Evolutionary conservation across 352 stramenopile species (phyloP).

Genomic region (Phytophthora uliginosa): DNA sequence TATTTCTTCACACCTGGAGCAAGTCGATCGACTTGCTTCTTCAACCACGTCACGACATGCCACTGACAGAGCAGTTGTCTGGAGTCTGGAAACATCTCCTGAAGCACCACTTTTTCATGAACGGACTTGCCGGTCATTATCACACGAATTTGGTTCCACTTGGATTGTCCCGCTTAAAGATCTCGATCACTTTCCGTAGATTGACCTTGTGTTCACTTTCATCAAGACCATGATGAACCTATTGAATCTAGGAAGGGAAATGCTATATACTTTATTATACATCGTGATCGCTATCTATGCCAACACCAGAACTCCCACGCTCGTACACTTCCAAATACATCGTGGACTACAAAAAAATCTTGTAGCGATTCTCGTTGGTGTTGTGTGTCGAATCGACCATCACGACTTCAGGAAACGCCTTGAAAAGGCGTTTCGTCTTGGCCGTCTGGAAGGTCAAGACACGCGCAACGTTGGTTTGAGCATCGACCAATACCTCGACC

Average conservation of each 20-base stretch:
- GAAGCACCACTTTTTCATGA: background rate
- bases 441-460: constrained; percentile 17
- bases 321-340: constrained; percentile 22
- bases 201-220: background rate
- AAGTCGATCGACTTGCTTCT: background rate
- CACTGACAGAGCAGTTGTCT: constrained; percentile 16
- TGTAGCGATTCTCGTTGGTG: constrained; percentile 22
- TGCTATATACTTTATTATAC: background rate
- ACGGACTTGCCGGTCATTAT: background rate
- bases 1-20: background rate
- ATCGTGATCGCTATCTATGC: background rate
- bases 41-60: constrained; percentile 24
- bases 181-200: background rate
- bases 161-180: background rate
- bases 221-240: background rate
- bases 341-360: constrained; percentile 1
- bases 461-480: background rate
- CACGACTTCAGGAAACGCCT: constrained; percentile 17
- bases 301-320: background rate
- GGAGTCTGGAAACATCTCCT: background rate
- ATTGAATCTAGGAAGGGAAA: background rate
- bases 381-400: constrained; percentile 19
- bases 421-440: constrained; percentile 16
- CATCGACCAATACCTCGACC: constrained; percentile 3
- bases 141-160: background rate